These are phyloP conservation scores for Calonectria crousiana DNA, from an alignment of 2,329 filamentous ascomycete species.

Conservation along the genomic window DNA sequence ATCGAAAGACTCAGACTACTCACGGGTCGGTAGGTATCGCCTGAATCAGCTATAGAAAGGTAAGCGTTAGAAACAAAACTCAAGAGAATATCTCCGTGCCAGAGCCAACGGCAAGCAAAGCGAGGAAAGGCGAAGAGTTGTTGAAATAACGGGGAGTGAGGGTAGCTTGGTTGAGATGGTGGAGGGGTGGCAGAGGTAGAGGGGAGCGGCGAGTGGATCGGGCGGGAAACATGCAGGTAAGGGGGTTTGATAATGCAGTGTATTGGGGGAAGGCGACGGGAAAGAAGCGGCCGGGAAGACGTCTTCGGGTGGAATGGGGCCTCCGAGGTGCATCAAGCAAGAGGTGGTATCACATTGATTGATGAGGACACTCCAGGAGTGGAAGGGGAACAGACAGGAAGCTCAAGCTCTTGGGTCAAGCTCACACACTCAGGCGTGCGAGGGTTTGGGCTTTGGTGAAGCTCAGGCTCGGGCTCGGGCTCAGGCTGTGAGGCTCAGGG, in stretches of 20 bases:
- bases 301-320: constrained; percentile 47
- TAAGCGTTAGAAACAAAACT: constrained; percentile 43
- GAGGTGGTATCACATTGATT: constrained; percentile 51
- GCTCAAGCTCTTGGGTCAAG: constrained; percentile 23
- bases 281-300: constrained; percentile 45
- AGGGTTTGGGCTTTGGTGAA: constrained; percentile 19
- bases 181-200: constrained; percentile 51
- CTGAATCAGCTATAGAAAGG: constrained; percentile 68
- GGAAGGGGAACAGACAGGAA: constrained; percentile 25
- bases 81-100: constrained; percentile 40
- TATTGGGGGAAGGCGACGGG: constrained; percentile 47
- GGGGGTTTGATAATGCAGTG: constrained; percentile 54
- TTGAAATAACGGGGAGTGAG: constrained; percentile 50
- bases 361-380: constrained; percentile 49
- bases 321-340: constrained; percentile 50
- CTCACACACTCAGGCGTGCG: constrained; percentile 33
- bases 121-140: constrained; percentile 40
- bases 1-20: constrained; percentile 50
- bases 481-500: constrained; percentile 35
- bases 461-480: constrained; percentile 26
- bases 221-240: constrained; percentile 61
- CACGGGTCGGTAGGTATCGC: constrained; percentile 72
- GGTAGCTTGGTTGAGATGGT: constrained; percentile 44
- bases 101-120: constrained; percentile 42
- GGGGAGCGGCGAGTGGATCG: constrained; percentile 56